Evolutionary conservation across 176 grass and related monocot species (phyloP).

Genomic region (Zizania latifolia): DNA sequence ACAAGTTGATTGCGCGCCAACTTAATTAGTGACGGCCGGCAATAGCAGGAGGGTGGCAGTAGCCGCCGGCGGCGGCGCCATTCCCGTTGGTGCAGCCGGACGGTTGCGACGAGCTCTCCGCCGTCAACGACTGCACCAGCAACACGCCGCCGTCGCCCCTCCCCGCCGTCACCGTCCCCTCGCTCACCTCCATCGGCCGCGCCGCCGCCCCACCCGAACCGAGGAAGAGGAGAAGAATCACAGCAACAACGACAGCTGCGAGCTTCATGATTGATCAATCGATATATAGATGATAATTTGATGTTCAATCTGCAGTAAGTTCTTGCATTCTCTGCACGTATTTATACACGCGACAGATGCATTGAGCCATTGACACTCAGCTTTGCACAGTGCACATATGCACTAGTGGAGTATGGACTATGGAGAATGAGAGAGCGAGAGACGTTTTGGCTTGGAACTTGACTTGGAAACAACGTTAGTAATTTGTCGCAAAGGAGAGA

Average conservation of each 20-base stretch:
- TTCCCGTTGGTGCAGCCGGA: slow-evolving; percentile 34
- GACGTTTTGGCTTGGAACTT: slow-evolving; percentile 28
- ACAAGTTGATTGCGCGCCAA: not conserved
- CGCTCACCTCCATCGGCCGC: not conserved
- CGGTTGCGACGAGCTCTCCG: slow-evolving; percentile 14
- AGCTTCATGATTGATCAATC: not conserved
- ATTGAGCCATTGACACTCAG: not conserved
- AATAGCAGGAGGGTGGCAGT: not conserved
- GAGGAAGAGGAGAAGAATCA: not conserved
- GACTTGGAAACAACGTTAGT: not conserved
- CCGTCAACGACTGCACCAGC: not conserved
- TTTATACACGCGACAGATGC: not conserved
- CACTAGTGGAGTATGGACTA: not conserved
- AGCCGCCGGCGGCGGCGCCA: not conserved
- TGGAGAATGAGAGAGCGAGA: slow-evolving; percentile 10
- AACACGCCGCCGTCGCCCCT: not conserved
- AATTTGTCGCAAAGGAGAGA: not conserved
- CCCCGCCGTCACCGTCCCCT: not conserved
- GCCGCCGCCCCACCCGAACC: not conserved
- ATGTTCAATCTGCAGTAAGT: not conserved
- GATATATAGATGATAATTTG: not conserved
- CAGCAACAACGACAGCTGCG: not conserved
- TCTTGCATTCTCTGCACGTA: not conserved
- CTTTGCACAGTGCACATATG: not conserved
- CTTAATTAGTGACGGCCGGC: not conserved